These are phyloP conservation scores for Pseudopyrenochaeta lycopersici DNA, from an alignment of 2,329 filamentous ascomycete genomes.

Conservation along the genomic window DNA sequence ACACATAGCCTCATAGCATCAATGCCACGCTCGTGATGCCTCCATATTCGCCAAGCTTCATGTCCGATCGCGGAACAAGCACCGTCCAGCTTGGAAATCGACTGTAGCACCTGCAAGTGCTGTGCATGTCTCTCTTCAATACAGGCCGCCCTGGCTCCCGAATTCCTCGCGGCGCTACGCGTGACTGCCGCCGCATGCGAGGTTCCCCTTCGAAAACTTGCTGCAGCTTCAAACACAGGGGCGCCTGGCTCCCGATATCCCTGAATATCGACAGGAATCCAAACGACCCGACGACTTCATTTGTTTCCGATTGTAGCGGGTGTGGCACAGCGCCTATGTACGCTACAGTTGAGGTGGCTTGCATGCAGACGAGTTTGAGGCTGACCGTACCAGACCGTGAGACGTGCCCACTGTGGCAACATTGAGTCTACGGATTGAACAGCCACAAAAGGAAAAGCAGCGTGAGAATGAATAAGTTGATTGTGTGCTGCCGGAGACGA, in stretches of 20 bases:
- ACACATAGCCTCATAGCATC: not conserved
- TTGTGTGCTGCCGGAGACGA: not conserved
- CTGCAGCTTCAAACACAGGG: slow-evolving; percentile 9
- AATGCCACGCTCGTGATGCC: slow-evolving; percentile 5
- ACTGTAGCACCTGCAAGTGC: too few relatives aligned
- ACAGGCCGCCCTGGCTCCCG: slow-evolving; percentile 13
- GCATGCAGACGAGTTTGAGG: not conserved
- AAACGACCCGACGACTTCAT: slow-evolving; percentile 1
- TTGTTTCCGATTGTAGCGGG: slow-evolving; percentile 4
- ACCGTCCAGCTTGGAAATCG: too few relatives aligned
- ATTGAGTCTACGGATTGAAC: slow-evolving; percentile 1
- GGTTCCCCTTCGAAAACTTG: not conserved
- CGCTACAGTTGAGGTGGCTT: slow-evolving; percentile 1
- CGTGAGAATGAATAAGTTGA: not conserved
- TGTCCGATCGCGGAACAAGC: too few relatives aligned
- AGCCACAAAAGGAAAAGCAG: slow-evolving; percentile 1
- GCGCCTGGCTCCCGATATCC: slow-evolving; percentile 13
- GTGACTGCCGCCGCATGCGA: not conserved
- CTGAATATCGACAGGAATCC: not conserved
- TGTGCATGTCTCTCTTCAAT: too few relatives aligned
- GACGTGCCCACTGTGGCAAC: not conserved
- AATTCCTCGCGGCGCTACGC: slow-evolving; percentile 3
- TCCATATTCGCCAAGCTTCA: slow-evolving; percentile 9
- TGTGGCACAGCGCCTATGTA: slow-evolving; percentile 6
- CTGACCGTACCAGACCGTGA: not conserved